Conservation (phyloP, 768 basidiomycete genomes). For the Udeniomyces megalosporus region DNA sequence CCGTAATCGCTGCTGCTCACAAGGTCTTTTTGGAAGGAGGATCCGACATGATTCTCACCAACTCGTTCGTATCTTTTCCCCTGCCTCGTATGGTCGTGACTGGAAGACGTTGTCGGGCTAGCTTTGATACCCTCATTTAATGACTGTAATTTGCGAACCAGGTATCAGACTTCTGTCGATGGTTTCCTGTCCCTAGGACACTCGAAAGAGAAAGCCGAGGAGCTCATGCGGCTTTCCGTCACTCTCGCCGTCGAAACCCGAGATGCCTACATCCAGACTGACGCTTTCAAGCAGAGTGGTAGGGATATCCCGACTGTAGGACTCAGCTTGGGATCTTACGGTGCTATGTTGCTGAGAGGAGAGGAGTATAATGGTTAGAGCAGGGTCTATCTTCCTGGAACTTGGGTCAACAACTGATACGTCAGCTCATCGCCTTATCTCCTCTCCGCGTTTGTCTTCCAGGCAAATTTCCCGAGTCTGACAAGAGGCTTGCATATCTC, state of each 20-base stretch:
- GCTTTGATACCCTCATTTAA: background rate
- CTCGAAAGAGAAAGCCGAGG: background rate
- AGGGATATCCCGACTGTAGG: conserved; percentile 38
- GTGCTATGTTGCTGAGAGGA: conserved; percentile 43
- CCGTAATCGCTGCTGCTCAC: conserved; percentile 44
- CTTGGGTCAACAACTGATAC: no score
- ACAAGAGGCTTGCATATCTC: conserved; percentile 39
- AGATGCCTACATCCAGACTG: background rate
- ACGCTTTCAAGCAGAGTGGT: conserved; percentile 35
- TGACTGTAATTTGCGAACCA: conserved; percentile 21
- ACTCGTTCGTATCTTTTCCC: conserved; percentile 39
- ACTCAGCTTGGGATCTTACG: conserved; percentile 59
- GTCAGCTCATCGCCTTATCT: no score
- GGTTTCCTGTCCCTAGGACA: conserved; percentile 24
- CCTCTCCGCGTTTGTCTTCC: conserved; percentile 48
- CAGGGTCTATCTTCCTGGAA: no score
- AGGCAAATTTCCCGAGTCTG: conserved; percentile 28
- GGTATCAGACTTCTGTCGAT: conserved; percentile 49
- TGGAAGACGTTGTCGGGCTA: background rate
- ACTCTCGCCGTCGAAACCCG: conserved; percentile 15
- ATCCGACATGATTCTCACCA: conserved; percentile 47
- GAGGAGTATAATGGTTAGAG: conserved; percentile 24
- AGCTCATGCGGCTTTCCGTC: conserved; percentile 16
- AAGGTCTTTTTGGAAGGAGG: conserved; percentile 49
- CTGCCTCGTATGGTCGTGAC: background rate